Base-by-base conservation (phyloP, 805 yeast genomes). In the Blastobotrys muscicola region DNA sequence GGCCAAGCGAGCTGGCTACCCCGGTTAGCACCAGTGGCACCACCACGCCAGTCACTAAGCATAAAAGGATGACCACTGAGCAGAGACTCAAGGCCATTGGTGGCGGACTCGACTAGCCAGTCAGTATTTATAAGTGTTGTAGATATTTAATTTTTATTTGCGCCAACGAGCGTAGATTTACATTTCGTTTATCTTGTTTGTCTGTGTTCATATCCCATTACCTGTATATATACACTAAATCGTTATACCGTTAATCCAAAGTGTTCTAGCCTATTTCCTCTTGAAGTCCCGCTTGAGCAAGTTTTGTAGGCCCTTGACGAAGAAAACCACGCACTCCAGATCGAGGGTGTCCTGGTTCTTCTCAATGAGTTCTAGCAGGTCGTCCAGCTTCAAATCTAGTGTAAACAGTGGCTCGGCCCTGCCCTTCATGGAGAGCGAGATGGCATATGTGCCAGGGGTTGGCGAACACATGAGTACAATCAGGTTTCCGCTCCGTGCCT, bases 341-440 rank as follows among this genome's bases (percentile, higher is more conserved):
- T 60, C 61, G 36, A 60, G 43, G 13, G 49, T 48, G 30, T 50
- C 59, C 16, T 45, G 29, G 35, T 51, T 52, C 14, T 36, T 35
- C 10, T 47, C 48, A 2, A 49, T 36, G 50, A 59, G 47, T 36
- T 61, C 66, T 31, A 62, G 48, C 36, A 63, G 43, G 41, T 63
- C 67, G 38, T 62, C 66, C 9, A 63, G 50, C 38, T 57, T 58
- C 40, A 63, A 45, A 30, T 57, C 61, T 34, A 61, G 45, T 12
- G 55, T 50, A 30, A 61, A 42, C 14, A 63, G 48, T 1, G 63
- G 64, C 11, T 51, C 54, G 2, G 50, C 48, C 15, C 65, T 45
- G 26, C 61, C 64, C 32, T 56, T 54, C 48, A 56, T 50, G 32
- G 51, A 45, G 40, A 63, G 46, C 3, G 64, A 53, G 11, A 63